Base-by-base conservation (phyloP, 1,284 basidiomycete genomes). In the Fomitopsis betulina region DNA sequence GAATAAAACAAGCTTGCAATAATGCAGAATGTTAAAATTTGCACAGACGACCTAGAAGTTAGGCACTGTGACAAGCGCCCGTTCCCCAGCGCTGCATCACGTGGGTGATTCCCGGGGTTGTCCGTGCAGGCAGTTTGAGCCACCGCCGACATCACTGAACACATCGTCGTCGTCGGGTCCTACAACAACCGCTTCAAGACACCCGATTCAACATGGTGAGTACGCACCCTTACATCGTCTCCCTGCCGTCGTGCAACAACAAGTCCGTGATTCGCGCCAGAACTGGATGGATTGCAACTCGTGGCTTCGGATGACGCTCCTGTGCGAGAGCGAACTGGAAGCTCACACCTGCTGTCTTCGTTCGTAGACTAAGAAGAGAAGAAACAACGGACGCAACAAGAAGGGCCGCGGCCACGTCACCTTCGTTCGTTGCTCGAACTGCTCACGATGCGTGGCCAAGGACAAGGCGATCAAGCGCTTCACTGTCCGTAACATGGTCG, bases 391-490 rank as follows among this genome's bases (percentile, higher is more conserved):
- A 70, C 93, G 94, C 72, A 96, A 96, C 93, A 96, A 96, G 84
- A 93, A 96, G 78, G 95, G 96, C 72, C 94, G 97, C 74, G 96
- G 97, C 76, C 94, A 97, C 79, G 92, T 94, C 75, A 82, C 76
- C 64, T 94, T 93, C 75, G 85, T 99, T 73, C 92, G 97, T 72
- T 99, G 96, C 86, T 94, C 93, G 65, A 99, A 99, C 89, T 99
- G 96, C 86, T 93, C 94, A 71, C 91, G 94, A 65, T 91, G 86
- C 72, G 93, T 95, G 57, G 86, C 81, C 65, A 96, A 96, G 86
- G 97, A 99, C 85, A 99, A 98, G 88, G 96, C 97, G 67, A 98
- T 99, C 90, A 99, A 99, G 85, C 85, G 96, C 62, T 98, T 98
- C 87, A 98, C 96, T 57, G 96, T 99, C 72, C 90, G 96, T 78